phyloP scores from a whole-genome alignment of 2,329 filamentous ascomycete species.

The Scedosporium boydii region DNA sequence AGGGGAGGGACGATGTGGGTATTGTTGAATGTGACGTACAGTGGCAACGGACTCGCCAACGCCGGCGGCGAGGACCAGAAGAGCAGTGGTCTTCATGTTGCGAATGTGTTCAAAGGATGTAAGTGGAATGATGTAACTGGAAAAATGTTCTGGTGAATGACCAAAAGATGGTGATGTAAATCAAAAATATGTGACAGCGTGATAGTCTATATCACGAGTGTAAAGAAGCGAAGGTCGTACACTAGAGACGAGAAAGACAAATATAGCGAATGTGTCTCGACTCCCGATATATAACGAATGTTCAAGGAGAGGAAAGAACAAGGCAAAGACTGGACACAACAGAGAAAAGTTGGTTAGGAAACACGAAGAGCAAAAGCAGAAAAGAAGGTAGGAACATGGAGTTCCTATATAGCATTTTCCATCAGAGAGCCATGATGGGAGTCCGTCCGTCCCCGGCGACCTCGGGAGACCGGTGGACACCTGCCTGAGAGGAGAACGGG shows the following conservation, averaged over 20 bases:
- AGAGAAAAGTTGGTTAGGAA: not conserved
- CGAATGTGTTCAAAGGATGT: not conserved
- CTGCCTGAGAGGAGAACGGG: not conserved
- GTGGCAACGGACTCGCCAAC: constrained; percentile 39
- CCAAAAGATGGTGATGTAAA: constrained; percentile 10
- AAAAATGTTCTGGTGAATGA: constrained; percentile 3
- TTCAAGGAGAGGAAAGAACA: not conserved
- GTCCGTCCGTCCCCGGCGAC: not conserved
- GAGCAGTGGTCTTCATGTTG: constrained; percentile 42
- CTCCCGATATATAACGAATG: constrained; percentile 8
- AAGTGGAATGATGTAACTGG: constrained; percentile 1
- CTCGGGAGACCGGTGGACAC: not conserved
- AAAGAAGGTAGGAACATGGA: constrained; percentile 3
- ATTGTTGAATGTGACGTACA: constrained; percentile 15
- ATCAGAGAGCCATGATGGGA: not conserved
- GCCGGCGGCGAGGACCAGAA: constrained; percentile 42
- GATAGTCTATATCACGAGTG: constrained; percentile 11
- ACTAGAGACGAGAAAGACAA: constrained; percentile 4
- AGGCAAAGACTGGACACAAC: constrained; percentile 8
- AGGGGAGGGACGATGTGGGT: not conserved
- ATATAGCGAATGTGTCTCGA: constrained; percentile 7
- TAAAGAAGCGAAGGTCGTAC: constrained; percentile 10
- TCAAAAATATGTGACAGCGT: constrained; percentile 13
- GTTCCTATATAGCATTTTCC: constrained; percentile 9
- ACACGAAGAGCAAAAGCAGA: not conserved